Conservation (phyloP, 352 stramenopile species). For the Phytophthora foliorum region DNA sequence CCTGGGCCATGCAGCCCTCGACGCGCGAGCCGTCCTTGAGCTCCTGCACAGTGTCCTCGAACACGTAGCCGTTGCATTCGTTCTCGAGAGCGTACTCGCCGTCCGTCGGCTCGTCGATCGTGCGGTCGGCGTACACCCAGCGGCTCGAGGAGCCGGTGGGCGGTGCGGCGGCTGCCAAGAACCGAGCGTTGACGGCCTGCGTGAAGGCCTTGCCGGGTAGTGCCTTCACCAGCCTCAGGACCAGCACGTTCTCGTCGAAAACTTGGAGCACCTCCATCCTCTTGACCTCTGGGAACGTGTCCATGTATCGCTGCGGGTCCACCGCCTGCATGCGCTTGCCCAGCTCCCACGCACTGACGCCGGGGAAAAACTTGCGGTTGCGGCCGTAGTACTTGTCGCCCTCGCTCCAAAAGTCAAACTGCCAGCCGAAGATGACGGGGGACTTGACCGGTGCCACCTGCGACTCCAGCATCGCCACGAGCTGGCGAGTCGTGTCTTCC, state of each 20-base stretch:
- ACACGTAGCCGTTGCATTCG: conserved; percentile 78
- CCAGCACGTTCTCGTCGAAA: conserved; percentile 59
- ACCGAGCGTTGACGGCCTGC: conserved; percentile 58
- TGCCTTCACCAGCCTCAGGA: conserved; percentile 65
- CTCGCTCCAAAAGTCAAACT: conserved; percentile 71
- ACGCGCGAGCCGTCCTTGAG: conserved; percentile 46
- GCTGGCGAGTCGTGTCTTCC: conserved; percentile 48
- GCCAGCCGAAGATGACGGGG: conserved; percentile 68
- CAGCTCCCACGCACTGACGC: conserved; percentile 60
- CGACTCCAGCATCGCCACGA: conserved; percentile 59
- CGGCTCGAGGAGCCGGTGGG: conserved; percentile 51
- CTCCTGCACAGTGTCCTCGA: conserved; percentile 58
- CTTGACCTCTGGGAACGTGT: conserved; percentile 69
- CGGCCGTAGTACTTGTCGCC: conserved; percentile 63
- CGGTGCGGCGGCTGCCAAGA: conserved; percentile 52
- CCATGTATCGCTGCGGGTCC: conserved; percentile 61
- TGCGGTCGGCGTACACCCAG: conserved; percentile 63
- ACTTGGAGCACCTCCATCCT: conserved; percentile 60
- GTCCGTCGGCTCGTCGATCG: conserved; percentile 53
- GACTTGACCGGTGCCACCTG: conserved; percentile 44
- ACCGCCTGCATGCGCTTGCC: conserved; percentile 66
- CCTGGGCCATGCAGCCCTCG: conserved; percentile 64
- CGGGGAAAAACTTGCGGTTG: conserved; percentile 71
- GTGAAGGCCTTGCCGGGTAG: conserved; percentile 58
- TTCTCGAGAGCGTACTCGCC: conserved; percentile 59